A percentile compares a stretch with the other conserved stretches of the same genome.
These are phyloP conservation scores for Zoysia pacifica DNA, from an alignment of 176 grass and related monocot species.

Conservation along the genomic window DNA sequence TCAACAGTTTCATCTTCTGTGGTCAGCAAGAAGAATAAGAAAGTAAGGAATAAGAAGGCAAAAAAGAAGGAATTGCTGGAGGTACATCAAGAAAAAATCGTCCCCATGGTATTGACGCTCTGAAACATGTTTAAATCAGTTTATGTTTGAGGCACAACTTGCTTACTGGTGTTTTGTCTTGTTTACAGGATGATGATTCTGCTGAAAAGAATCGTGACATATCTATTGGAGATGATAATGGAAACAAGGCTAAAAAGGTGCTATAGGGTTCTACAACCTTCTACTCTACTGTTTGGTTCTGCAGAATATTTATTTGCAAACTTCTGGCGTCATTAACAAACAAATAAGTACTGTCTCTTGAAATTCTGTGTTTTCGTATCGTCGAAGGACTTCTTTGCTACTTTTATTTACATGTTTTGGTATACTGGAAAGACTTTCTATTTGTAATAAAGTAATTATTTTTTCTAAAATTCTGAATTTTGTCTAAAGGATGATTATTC, in stretches of 20 bases:
- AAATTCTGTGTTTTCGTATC: no score
- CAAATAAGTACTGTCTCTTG: no score
- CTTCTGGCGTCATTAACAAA: no score
- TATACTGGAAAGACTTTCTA: no score
- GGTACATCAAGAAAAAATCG: conserved; percentile 14
- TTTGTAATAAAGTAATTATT: no score
- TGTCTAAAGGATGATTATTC: conserved; percentile 50
- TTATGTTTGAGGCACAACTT: conserved; percentile 4
- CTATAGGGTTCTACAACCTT: not conserved
- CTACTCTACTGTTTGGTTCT: no score
- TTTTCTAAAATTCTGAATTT: not conserved
- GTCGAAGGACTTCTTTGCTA: no score
- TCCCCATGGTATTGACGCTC: conserved; percentile 47
- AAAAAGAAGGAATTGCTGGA: conserved; percentile 12
- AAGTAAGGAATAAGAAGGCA: conserved; percentile 30
- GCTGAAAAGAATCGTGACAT: conserved; percentile 51
- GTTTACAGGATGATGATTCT: conserved; percentile 50
- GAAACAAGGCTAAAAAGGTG: conserved; percentile 60
- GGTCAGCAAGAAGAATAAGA: conserved; percentile 58
- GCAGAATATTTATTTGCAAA: no score
- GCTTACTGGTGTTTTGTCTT: conserved; percentile 19
- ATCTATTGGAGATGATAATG: conserved; percentile 48
- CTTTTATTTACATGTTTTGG: no score
- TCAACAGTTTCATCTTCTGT: conserved; percentile 65
- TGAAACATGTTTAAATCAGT: not conserved